Conservation (phyloP, 2,329 filamentous ascomycete species). For the Trichoderma afroharzianum region DNA sequence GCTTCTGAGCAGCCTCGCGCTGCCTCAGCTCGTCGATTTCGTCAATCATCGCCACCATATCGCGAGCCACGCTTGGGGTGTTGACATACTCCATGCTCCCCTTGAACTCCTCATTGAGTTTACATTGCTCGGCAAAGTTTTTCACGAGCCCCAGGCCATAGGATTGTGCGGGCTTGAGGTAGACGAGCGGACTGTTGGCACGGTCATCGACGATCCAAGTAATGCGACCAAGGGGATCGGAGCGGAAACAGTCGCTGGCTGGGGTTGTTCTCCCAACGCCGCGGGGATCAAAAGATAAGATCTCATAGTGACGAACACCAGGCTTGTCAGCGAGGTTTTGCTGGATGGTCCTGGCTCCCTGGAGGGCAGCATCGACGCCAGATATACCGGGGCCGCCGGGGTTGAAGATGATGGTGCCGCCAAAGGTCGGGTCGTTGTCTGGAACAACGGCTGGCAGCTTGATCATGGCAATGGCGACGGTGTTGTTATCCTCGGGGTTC, state of each 20-base stretch:
- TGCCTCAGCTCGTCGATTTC: slow-evolving; percentile 32
- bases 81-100: slow-evolving; percentile 32
- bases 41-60: slow-evolving; percentile 42
- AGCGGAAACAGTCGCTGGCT: slow-evolving; percentile 35
- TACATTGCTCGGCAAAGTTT: slow-evolving; percentile 25
- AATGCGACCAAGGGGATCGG: slow-evolving; percentile 27
- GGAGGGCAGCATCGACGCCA: slow-evolving; percentile 29
- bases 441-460: slow-evolving; percentile 37
- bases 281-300: slow-evolving; percentile 43
- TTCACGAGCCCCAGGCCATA: slow-evolving; percentile 22
- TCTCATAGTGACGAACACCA: slow-evolving; percentile 35
- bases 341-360: slow-evolving; percentile 19
- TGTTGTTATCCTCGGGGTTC: slow-evolving; percentile 23
- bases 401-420: slow-evolving; percentile 41
- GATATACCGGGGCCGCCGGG: slow-evolving; percentile 43
- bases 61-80: slow-evolving; percentile 38
- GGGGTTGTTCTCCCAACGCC: slow-evolving; percentile 38
- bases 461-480: slow-evolving; percentile 37
- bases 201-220: slow-evolving; percentile 28
- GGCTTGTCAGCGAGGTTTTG: slow-evolving; percentile 27
- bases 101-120: slow-evolving; percentile 21
- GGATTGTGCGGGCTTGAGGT: not conserved
- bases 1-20: not conserved
- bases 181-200: slow-evolving; percentile 27
- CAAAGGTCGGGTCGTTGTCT: slow-evolving; percentile 34